A percentile compares a stretch with the other conserved stretches of the same genome.
Evolutionary conservation across 306 rosid genomes (phyloP).

Genomic region (Vigna trinervia): DNA sequence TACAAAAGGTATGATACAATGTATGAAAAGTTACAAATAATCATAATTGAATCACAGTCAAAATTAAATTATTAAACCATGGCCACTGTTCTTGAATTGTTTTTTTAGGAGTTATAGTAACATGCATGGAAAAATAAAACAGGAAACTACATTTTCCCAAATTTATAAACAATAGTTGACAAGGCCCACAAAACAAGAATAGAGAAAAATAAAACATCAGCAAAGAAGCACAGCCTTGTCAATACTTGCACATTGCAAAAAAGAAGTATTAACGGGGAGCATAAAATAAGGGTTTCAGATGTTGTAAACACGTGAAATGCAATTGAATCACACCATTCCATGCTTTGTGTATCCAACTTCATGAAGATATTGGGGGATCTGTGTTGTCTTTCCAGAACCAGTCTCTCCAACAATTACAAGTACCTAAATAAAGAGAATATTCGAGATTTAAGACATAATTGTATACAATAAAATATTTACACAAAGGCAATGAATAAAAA

Average conservation of each 20-base stretch:
- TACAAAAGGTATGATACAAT: neutral
- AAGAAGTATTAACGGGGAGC: conserved; percentile 17
- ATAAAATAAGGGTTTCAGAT: conserved; percentile 19
- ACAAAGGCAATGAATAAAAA: neutral
- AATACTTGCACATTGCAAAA: conserved; percentile 30
- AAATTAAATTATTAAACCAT: conserved; percentile 19
- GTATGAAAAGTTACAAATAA: conserved; percentile 13
- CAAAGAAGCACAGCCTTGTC: conserved; percentile 9
- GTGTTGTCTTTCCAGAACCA: conserved; percentile 98
- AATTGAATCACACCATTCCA: conserved; percentile 70
- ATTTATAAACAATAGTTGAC: conserved; percentile 16
- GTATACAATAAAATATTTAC: neutral
- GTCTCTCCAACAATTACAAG: conserved; percentile 98
- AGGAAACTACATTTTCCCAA: conserved; percentile 23
- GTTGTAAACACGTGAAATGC: conserved; percentile 17
- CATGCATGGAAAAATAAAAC: conserved; percentile 21
- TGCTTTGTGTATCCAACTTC: conserved; percentile 94
- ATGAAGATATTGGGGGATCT: conserved; percentile 97
- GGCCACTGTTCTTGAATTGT: neutral
- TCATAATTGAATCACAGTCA: conserved; percentile 11
- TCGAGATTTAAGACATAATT: conserved; percentile 30
- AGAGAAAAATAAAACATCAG: conserved; percentile 24
- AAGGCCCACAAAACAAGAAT: conserved; percentile 12
- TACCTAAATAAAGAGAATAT: conserved; percentile 60
- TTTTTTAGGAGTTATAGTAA: neutral